phyloP scores from a whole-genome alignment of 352 stramenopile genomes.

The Aphanomyces stellatus region DNA sequence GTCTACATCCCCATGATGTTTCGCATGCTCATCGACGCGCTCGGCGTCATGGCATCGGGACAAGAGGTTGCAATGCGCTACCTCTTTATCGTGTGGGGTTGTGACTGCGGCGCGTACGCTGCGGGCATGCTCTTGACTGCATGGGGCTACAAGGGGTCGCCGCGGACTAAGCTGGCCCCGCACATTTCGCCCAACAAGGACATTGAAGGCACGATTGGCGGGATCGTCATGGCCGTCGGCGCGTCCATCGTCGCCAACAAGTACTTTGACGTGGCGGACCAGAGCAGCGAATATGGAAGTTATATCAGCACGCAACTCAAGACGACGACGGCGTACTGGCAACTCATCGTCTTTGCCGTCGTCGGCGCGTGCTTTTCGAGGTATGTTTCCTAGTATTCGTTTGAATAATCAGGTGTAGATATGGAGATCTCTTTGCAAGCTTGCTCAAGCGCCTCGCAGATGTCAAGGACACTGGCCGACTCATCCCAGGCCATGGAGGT shows the following conservation, averaged over 20 bases:
- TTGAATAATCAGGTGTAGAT: background rate
- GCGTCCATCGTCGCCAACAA: slow-evolving; percentile 51
- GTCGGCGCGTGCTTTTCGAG: slow-evolving; percentile 80
- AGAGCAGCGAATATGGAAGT: slow-evolving; percentile 27
- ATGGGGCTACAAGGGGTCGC: slow-evolving; percentile 78
- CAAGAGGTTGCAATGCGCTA: slow-evolving; percentile 30
- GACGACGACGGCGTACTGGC: background rate
- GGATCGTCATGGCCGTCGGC: slow-evolving; percentile 37
- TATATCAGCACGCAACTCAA: background rate
- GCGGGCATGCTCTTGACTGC: slow-evolving; percentile 79
- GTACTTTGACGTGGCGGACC: slow-evolving; percentile 60
- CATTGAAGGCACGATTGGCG: slow-evolving; percentile 88
- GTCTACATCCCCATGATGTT: slow-evolving; percentile 32
- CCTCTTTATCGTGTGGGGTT: slow-evolving; percentile 59
- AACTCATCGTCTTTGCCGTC: slow-evolving; percentile 57
- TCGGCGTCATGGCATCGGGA: slow-evolving; percentile 54
- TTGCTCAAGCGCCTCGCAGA: slow-evolving; percentile 92
- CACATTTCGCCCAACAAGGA: slow-evolving; percentile 93
- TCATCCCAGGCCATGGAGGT: slow-evolving; percentile 95
- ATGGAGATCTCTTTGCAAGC: slow-evolving; percentile 90
- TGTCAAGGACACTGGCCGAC: slow-evolving; percentile 92
- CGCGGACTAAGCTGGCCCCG: slow-evolving; percentile 70
- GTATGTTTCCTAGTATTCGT: slow-evolving; percentile 32
- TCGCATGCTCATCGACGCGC: slow-evolving; percentile 28
- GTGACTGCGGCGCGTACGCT: slow-evolving; percentile 91